These are phyloP conservation scores for Potentilla sterilis DNA, from an alignment of 306 rosid species.

Conservation along the genomic window DNA sequence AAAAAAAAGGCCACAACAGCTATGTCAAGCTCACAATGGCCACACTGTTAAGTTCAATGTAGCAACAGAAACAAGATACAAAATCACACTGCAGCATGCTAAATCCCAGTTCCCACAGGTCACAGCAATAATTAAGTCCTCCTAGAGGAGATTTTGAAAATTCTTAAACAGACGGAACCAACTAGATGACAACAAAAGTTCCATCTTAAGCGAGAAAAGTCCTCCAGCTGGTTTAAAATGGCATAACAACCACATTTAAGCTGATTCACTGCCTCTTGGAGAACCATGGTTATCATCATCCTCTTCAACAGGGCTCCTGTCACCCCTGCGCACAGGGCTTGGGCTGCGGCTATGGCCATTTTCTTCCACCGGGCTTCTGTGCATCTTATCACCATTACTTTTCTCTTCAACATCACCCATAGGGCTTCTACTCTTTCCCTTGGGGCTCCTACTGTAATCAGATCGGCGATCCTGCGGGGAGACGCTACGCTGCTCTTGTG, in stretches of 20 bases:
- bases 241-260: slow-evolving; percentile 5
- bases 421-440: slow-evolving; percentile 47
- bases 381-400: slow-evolving; percentile 25
- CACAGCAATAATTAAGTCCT: background rate
- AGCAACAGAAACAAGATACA: background rate
- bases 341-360: slow-evolving; percentile 37
- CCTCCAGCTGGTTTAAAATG: background rate
- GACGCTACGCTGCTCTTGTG: slow-evolving; percentile 33
- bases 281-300: slow-evolving; percentile 44
- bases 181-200: background rate
- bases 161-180: background rate
- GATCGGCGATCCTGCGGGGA: slow-evolving; percentile 36
- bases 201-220: background rate
- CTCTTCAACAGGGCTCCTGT: slow-evolving; percentile 45
- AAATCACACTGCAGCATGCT: background rate
- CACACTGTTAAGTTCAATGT: background rate
- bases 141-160: background rate
- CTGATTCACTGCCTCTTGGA: slow-evolving; percentile 49
- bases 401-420: slow-evolving; percentile 32
- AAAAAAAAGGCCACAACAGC: background rate
- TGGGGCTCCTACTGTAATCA: slow-evolving; percentile 38
- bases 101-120: background rate
- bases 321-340: slow-evolving; percentile 41
- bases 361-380: slow-evolving; percentile 35
- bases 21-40: background rate